Evolutionary conservation across 2,329 filamentous ascomycete species (phyloP).

Genomic region (Byssothecium circinans): DNA sequence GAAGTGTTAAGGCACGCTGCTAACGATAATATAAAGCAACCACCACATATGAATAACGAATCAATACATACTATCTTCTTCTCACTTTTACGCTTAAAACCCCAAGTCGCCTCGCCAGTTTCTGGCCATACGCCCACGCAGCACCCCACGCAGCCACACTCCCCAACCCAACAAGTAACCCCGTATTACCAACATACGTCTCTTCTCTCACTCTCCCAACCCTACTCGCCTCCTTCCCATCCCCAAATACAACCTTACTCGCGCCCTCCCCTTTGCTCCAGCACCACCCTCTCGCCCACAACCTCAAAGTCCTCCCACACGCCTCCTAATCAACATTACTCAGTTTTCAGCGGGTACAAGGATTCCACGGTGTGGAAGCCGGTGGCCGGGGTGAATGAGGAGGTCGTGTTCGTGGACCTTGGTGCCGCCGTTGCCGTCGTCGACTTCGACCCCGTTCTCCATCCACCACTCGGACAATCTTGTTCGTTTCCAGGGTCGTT

Average conservation of each 20-base stretch:
- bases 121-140: slow-evolving; percentile 28
- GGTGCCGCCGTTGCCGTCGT: slow-evolving; percentile 30
- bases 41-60: neutral
- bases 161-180: slow-evolving; percentile 40
- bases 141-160: slow-evolving; percentile 42
- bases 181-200: slow-evolving; percentile 44
- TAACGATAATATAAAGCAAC: too few relatives aligned
- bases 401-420: slow-evolving; percentile 55
- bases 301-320: slow-evolving; percentile 51
- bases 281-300: slow-evolving; percentile 1
- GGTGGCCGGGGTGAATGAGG: slow-evolving; percentile 61
- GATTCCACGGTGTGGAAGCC: slow-evolving; percentile 63
- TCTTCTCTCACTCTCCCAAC: slow-evolving; percentile 52
- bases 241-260: slow-evolving; percentile 35
- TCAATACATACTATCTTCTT: neutral
- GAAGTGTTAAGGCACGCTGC: too few relatives aligned
- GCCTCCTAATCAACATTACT: slow-evolving; percentile 50
- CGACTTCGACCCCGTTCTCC: slow-evolving; percentile 50
- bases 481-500: slow-evolving; percentile 54
- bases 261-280: slow-evolving; percentile 23
- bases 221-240: slow-evolving; percentile 37
- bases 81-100: neutral
- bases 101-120: slow-evolving; percentile 15
- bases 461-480: slow-evolving; percentile 53
- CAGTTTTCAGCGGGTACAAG: slow-evolving; percentile 57